Evolutionary conservation across 768 basidiomycete genomes (phyloP).

Genomic region (Pleurotus ostreatus): DNA sequence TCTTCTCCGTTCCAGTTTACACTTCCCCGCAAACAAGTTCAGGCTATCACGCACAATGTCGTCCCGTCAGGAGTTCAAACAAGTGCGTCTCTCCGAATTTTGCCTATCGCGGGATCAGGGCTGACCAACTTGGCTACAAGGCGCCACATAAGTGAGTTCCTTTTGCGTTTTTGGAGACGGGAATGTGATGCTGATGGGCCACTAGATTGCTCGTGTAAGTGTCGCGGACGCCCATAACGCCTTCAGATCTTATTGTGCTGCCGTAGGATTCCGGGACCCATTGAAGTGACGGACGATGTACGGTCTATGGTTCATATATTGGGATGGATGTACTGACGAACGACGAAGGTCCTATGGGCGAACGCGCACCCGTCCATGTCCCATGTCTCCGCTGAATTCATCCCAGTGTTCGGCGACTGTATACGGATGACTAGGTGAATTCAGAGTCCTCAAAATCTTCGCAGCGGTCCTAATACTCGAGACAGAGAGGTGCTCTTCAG

Average conservation of each 20-base stretch:
- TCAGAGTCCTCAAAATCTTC: neutral
- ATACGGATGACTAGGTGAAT: constrained; percentile 76
- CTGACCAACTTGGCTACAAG: constrained; percentile 17
- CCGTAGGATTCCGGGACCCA: constrained; percentile 57
- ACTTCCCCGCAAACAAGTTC: neutral
- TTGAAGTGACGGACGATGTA: constrained; percentile 52
- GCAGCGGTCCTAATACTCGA: neutral
- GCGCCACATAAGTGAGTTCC: constrained; percentile 46
- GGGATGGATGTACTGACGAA: neutral
- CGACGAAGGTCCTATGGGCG: constrained; percentile 72
- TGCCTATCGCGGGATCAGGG: constrained; percentile 7
- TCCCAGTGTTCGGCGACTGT: constrained; percentile 84
- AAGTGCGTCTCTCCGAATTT: constrained; percentile 21
- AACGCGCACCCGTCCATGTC: constrained; percentile 92
- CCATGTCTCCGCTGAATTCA: constrained; percentile 86
- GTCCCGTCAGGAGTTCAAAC: constrained; percentile 23
- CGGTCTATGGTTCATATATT: neutral
- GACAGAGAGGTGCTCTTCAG: constrained; percentile 77
- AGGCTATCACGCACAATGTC: constrained; percentile 17
- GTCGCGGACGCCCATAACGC: neutral
- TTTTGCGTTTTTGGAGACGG: constrained; percentile 23
- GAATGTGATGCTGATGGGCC: constrained; percentile 19
- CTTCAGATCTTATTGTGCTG: constrained; percentile 11
- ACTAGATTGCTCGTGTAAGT: constrained; percentile 50
- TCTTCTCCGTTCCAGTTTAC: neutral